These are phyloP conservation scores for Entophlyctis luteolus DNA, from an alignment of 192 early-diverging fungal genomes.

Conservation along the genomic window DNA sequence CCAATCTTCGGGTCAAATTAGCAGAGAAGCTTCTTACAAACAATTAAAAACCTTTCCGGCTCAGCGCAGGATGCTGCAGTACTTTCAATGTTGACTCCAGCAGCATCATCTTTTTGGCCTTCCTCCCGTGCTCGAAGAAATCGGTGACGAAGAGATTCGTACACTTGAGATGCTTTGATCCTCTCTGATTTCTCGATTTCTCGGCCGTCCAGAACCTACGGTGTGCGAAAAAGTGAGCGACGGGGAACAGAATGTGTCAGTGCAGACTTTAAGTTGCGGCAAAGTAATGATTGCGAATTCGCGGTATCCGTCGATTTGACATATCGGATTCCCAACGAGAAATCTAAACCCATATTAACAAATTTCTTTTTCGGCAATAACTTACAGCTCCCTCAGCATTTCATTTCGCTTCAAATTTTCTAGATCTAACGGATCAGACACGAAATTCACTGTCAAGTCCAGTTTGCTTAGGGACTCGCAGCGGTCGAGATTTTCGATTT, in stretches of 20 bases:
- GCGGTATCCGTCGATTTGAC: conserved; percentile 48
- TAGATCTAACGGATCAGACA: conserved; percentile 47
- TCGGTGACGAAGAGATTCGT: conserved; percentile 28
- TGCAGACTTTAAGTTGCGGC: conserved; percentile 57
- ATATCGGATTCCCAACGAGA: conserved; percentile 55
- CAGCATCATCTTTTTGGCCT: background rate
- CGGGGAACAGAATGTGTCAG: too few relatives aligned
- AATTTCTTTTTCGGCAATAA: background rate
- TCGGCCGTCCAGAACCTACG: conserved; percentile 41
- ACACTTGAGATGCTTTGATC: conserved; percentile 46
- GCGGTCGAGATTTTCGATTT: conserved; percentile 54
- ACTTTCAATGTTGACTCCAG: background rate
- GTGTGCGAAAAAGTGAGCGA: background rate
- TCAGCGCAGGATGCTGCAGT: background rate
- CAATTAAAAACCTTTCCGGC: background rate
- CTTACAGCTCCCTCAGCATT: conserved; percentile 47
- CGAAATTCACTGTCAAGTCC: conserved; percentile 62
- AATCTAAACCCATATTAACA: conserved; percentile 9
- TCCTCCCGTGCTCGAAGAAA: conserved; percentile 27
- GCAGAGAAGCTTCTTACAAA: background rate
- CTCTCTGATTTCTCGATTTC: conserved; percentile 57
- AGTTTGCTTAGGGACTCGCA: conserved; percentile 56
- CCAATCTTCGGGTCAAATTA: background rate
- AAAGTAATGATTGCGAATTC: conserved; percentile 49
- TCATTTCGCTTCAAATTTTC: conserved; percentile 40